These are phyloP conservation scores for Gypsophila paniculata DNA, from an alignment of 179 eudicot species.

Conservation along the genomic window DNA sequence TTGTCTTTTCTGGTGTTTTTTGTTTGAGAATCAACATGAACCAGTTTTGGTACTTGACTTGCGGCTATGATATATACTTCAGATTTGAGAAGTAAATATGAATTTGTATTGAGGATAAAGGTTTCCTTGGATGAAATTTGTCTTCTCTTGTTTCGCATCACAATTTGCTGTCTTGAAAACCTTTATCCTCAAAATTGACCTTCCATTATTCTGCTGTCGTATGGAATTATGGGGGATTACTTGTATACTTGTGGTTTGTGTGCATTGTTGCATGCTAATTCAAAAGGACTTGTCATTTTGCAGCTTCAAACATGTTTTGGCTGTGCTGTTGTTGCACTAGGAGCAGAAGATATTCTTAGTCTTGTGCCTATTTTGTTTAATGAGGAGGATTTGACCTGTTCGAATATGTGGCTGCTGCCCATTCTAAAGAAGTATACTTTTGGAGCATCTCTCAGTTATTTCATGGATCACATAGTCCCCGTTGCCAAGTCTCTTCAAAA, in stretches of 20 bases:
- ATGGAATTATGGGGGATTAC: neutral
- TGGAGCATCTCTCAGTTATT: constrained; percentile 69
- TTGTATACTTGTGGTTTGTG: neutral
- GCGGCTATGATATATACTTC: too few relatives aligned
- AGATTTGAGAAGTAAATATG: too few relatives aligned
- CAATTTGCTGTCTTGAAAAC: neutral
- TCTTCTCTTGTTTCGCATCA: neutral
- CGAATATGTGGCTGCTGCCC: constrained; percentile 81
- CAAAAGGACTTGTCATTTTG: constrained; percentile 15
- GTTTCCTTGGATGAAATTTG: neutral
- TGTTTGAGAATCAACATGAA: neutral
- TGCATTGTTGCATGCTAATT: constrained; percentile 16
- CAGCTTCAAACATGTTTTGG: constrained; percentile 85
- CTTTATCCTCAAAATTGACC: neutral
- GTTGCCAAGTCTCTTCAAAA: constrained; percentile 56
- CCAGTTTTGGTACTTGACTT: neutral
- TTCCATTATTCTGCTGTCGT: neutral
- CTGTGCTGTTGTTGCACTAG: constrained; percentile 74
- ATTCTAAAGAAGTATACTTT: constrained; percentile 54
- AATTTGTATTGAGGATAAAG: too few relatives aligned
- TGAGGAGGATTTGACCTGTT: constrained; percentile 44
- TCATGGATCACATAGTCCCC: constrained; percentile 73
- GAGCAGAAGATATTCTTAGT: constrained; percentile 67
- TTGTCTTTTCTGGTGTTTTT: neutral
- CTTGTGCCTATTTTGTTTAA: constrained; percentile 57